Base-by-base conservation (phyloP, 179 eudicot species). In the Vitellaria paradoxa region DNA sequence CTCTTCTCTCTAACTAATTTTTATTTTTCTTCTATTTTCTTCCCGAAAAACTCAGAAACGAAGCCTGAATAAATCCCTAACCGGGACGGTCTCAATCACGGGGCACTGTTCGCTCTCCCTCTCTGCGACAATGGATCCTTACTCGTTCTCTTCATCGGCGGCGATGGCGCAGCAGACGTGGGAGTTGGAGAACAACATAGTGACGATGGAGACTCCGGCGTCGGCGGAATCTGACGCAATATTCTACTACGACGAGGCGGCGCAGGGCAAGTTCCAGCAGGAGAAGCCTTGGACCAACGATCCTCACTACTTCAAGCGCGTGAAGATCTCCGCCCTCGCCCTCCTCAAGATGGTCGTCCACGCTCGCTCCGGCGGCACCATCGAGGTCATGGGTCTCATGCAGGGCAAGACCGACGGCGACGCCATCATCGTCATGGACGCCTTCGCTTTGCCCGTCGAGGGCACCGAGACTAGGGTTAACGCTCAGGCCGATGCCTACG, bases 381-480 rank as follows among this genome's bases (percentile, higher is more conserved):
- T 96, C 50, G 99, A 96, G 80, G 88, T 96, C 59, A 96, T 96
- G 99, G 98, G 98, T 0, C 87, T 96, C 13, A 96, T 96, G 99
- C 99, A 96, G 59, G 99, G 99, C 1, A 96, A 96, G 84, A 90
- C 93, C 7, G 93, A 91, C 55, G 97, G 98, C 6, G 99, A 96
- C 12, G 85, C 93, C 2, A 91, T 96, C 49, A 93, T 96, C 74
- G 99, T 96, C 0, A 89, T 96, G 96, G 99, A 96, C 75, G 96
- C 99, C 53, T 96, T 96, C 77, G 99, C 99, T 13, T 85, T 96
- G 65, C 99, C 99, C 3, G 99, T 93, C 68, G 99, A 96, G 67
- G 98, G 99, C 3, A 93, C 99, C 4, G 98, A 96, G 50, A 96
- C 99, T 85, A 87, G 99, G 92, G 99, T 96, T 83, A 96, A 96